Conservation (phyloP, 805 yeast species). For the Priceomyces fermenticarens region DNA sequence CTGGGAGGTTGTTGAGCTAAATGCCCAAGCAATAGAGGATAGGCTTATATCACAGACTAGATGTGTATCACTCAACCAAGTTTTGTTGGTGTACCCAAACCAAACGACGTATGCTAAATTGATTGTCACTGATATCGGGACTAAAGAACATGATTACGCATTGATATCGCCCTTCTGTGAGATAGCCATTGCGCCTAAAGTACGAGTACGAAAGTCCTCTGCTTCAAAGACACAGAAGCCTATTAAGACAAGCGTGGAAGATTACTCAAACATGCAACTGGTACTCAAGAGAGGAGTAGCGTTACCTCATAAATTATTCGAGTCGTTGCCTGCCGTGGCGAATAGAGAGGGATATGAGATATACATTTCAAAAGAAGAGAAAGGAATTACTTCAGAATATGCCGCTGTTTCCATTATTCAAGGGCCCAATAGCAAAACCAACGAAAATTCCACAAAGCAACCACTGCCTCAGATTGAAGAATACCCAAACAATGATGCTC, state of each 20-base stretch:
- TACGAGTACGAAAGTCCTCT: constrained; percentile 24
- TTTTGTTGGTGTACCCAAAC: constrained; percentile 67
- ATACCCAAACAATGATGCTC: constrained; percentile 3
- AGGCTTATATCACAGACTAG: constrained; percentile 76
- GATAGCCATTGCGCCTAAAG: constrained; percentile 71
- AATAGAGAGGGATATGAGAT: constrained; percentile 36
- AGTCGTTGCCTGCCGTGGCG: constrained; percentile 13
- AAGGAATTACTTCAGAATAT: constrained; percentile 35
- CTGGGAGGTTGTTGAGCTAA: constrained; percentile 87
- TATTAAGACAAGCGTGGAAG: constrained; percentile 20
- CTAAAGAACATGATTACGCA: constrained; percentile 44
- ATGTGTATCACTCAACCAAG: constrained; percentile 59
- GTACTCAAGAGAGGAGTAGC: constrained; percentile 53
- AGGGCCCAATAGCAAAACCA: constrained; percentile 43
- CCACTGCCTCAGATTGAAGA: constrained; percentile 6
- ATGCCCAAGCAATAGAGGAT: constrained; percentile 74
- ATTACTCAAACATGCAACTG: constrained; percentile 25
- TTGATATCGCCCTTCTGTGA: constrained; percentile 63
- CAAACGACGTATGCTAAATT: constrained; percentile 59
- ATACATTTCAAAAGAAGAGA: constrained; percentile 42
- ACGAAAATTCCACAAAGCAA: constrained; percentile 9
- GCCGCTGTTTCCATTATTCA: constrained; percentile 51
- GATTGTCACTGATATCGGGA: constrained; percentile 42
- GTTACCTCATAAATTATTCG: constrained; percentile 48
- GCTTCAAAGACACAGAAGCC: constrained; percentile 21